phyloP scores from a whole-genome alignment of 108 stramenopile species.

The Stephanodiscus minutulus region DNA sequence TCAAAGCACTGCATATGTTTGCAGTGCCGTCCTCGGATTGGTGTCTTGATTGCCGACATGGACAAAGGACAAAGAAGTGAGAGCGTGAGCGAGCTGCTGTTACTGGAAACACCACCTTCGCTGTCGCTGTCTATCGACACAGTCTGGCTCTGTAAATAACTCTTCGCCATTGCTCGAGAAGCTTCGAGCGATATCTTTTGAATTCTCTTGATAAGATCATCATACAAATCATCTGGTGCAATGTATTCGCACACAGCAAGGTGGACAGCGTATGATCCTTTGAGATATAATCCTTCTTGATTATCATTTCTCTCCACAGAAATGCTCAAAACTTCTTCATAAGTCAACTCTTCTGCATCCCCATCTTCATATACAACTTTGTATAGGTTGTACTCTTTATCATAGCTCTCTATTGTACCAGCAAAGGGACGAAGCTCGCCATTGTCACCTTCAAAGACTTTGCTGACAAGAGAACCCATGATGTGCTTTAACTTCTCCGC shows the following conservation, averaged over 20 bases:
- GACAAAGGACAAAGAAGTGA: constrained; percentile 57
- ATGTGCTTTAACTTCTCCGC: not conserved
- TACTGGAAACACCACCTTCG: constrained; percentile 49
- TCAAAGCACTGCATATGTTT: constrained; percentile 62
- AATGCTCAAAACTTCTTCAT: constrained; percentile 3
- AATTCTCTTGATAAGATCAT: constrained; percentile 25
- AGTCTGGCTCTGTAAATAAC: constrained; percentile 37
- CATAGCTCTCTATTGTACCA: constrained; percentile 3
- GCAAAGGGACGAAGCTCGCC: constrained; percentile 10
- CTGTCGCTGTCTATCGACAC: constrained; percentile 31
- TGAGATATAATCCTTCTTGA: not conserved
- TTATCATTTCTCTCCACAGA: not conserved
- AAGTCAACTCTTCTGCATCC: constrained; percentile 6
- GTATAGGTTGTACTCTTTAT: not conserved
- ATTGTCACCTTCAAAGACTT: constrained; percentile 1
- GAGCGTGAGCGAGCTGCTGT: constrained; percentile 42
- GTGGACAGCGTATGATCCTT: constrained; percentile 51
- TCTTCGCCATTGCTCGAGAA: constrained; percentile 36
- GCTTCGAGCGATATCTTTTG: constrained; percentile 24
- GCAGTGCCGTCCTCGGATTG: constrained; percentile 54
- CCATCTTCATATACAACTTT: constrained; percentile 14
- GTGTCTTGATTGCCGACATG: constrained; percentile 54
- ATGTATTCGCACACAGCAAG: constrained; percentile 60
- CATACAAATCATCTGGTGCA: constrained; percentile 40
- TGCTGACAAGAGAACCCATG: not conserved